Conservation (phyloP, 148 eudicot species). For the Rhododendron ovatum region DNA sequence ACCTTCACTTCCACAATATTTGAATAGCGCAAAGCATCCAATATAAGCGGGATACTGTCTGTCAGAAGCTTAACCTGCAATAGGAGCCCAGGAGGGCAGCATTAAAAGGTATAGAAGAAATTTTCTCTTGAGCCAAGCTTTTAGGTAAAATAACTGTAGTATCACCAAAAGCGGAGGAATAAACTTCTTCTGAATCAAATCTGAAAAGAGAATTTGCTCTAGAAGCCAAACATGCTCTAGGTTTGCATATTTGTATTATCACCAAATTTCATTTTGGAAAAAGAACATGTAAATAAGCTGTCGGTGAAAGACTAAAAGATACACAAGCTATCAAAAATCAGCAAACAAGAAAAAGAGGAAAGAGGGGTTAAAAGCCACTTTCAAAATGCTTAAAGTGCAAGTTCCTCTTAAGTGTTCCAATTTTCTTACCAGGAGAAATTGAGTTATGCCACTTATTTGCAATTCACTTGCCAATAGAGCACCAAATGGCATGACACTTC, state of each 20-base stretch:
- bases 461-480: neutral
- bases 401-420: neutral
- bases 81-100: neutral
- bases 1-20: conserved; percentile 76
- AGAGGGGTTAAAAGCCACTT: neutral
- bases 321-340: neutral
- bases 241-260: neutral
- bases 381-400: neutral
- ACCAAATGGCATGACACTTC: neutral
- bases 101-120: neutral
- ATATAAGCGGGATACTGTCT: conserved; percentile 46
- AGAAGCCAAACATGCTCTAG: neutral
- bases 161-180: neutral
- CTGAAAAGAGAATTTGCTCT: neutral
- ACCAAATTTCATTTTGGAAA: neutral
- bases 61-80: conserved; percentile 66
- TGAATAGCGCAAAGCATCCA: conserved; percentile 58
- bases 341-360: neutral
- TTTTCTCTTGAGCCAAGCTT: neutral
- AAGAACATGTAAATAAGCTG: neutral
- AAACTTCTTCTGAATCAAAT: neutral
- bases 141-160: neutral
- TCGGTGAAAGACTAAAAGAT: neutral
- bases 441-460: neutral
- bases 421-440: neutral